Conservation (phyloP, 495 filamentous ascomycete genomes). For the Aspergillus sparsus region DNA sequence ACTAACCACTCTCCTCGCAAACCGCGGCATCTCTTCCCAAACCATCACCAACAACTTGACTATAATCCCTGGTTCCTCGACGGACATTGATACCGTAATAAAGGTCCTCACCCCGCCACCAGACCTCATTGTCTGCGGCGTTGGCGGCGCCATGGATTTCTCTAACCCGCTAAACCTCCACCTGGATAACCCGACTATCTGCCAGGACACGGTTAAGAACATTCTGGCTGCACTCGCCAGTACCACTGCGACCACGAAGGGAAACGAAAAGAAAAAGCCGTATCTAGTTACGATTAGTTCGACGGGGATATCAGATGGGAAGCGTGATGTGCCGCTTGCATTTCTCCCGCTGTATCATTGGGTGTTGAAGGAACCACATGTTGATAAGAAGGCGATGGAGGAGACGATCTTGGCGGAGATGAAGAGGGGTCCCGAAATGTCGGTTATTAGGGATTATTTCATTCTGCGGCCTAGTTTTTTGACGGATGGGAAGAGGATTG, state of each 20-base stretch:
- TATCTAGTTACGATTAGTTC: slow-evolving; percentile 53
- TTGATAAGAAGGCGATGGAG: slow-evolving; percentile 65
- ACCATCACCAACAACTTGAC: slow-evolving; percentile 41
- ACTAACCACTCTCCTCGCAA: slow-evolving; percentile 49
- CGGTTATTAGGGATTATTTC: slow-evolving; percentile 39
- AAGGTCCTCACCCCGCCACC: slow-evolving; percentile 32
- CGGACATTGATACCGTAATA: slow-evolving; percentile 43
- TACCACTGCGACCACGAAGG: slow-evolving; percentile 19
- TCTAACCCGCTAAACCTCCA: slow-evolving; percentile 28
- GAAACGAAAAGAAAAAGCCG: slow-evolving; percentile 29
- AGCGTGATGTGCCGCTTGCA: slow-evolving; percentile 54
- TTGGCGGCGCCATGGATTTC: slow-evolving; percentile 35
- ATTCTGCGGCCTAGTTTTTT: slow-evolving; percentile 51
- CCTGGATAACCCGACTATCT: slow-evolving; percentile 59
- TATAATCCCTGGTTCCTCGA: slow-evolving; percentile 55
- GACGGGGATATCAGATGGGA: slow-evolving; percentile 50
- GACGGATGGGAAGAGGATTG: slow-evolving; percentile 30
- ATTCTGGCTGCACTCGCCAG: slow-evolving; percentile 47
- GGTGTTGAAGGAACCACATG: slow-evolving; percentile 52
- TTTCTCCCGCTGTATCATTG: slow-evolving; percentile 54
- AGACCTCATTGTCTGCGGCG: slow-evolving; percentile 35
- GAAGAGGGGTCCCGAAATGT: slow-evolving; percentile 12
- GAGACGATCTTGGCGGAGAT: slow-evolving; percentile 36
- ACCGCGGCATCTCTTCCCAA: slow-evolving; percentile 31
- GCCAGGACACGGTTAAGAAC: slow-evolving; percentile 48